Percentiles rank a stretch among this genome's conserved stretches.
Evolutionary conservation across 306 rosid species (phyloP).

Genomic region (Carpinus viminea): DNA sequence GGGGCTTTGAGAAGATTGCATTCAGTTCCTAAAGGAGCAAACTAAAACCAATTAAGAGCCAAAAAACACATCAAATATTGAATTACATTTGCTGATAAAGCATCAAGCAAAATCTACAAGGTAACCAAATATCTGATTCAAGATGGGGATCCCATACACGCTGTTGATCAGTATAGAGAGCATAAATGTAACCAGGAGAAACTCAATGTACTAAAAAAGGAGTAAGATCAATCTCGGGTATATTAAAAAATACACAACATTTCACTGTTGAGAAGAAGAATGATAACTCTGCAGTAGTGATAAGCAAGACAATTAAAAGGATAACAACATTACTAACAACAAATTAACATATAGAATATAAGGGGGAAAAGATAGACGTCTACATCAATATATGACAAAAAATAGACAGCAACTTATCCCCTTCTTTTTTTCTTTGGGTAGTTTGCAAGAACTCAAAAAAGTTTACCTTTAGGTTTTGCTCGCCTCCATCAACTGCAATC

Average conservation of each 20-base stretch:
- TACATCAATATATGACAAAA: neutral
- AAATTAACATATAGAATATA: neutral
- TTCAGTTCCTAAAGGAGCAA: constrained; percentile 70
- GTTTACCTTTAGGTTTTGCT: constrained; percentile 84
- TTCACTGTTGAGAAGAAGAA: neutral
- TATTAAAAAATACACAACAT: neutral
- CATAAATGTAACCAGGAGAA: neutral
- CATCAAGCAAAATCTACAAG: neutral
- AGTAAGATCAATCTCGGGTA: neutral
- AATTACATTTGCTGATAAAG: neutral
- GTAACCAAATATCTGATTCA: neutral
- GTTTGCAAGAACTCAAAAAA: neutral
- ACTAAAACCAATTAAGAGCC: constrained; percentile 13
- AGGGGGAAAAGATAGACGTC: neutral
- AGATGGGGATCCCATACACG: neutral
- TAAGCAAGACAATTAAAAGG: neutral
- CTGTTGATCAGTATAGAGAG: neutral
- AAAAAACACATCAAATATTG: neutral
- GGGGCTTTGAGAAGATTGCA: constrained; percentile 92
- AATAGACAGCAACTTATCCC: neutral
- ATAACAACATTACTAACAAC: neutral
- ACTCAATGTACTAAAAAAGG: neutral
- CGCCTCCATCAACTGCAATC: constrained; percentile 97
- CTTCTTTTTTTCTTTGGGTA: neutral
- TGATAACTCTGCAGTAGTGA: neutral